These are phyloP conservation scores for Alternaria consortialis DNA, from an alignment of 2,329 filamentous ascomycete genomes.

Conservation along the genomic window DNA sequence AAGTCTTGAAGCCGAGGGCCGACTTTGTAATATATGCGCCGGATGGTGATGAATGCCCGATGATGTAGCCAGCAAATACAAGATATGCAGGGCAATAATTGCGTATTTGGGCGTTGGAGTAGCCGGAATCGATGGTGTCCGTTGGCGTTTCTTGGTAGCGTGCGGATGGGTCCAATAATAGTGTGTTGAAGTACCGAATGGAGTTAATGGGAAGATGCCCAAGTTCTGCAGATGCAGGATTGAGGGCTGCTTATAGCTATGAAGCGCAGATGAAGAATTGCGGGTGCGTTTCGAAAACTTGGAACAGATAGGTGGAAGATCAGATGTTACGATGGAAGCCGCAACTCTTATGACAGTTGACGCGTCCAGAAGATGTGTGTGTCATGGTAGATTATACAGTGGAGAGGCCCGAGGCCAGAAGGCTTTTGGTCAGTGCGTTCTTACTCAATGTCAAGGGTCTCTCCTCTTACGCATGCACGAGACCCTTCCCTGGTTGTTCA, in stretches of 20 bases:
- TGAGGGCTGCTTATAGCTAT: constrained; percentile 12
- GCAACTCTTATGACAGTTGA: constrained; percentile 18
- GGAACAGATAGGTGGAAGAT: background rate
- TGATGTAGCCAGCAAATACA: constrained; percentile 35
- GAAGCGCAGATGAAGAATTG: constrained; percentile 1
- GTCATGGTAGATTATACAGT: constrained; percentile 21
- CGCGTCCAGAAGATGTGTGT: constrained; percentile 15
- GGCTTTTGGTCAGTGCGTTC: constrained; percentile 10
- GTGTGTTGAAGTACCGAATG: constrained; percentile 7
- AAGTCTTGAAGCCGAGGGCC: constrained; percentile 6
- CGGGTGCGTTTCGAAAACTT: background rate
- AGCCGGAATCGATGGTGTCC: constrained; percentile 26
- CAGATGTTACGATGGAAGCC: constrained; percentile 8
- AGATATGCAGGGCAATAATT: constrained; percentile 35
- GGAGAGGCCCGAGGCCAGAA: constrained; percentile 19
- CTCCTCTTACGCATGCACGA: constrained; percentile 11
- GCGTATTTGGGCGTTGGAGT: constrained; percentile 31
- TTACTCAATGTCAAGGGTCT: constrained; percentile 11
- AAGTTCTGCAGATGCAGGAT: constrained; percentile 2
- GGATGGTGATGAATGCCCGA: constrained; percentile 36
- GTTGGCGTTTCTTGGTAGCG: constrained; percentile 36
- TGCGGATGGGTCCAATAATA: constrained; percentile 29
- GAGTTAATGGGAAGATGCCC: constrained; percentile 10
- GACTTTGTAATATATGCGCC: constrained; percentile 38
- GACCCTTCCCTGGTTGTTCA: constrained; percentile 16